These are phyloP conservation scores for Pisolithus sp. DNA, from an alignment of 768 basidiomycete species.

Conservation along the genomic window DNA sequence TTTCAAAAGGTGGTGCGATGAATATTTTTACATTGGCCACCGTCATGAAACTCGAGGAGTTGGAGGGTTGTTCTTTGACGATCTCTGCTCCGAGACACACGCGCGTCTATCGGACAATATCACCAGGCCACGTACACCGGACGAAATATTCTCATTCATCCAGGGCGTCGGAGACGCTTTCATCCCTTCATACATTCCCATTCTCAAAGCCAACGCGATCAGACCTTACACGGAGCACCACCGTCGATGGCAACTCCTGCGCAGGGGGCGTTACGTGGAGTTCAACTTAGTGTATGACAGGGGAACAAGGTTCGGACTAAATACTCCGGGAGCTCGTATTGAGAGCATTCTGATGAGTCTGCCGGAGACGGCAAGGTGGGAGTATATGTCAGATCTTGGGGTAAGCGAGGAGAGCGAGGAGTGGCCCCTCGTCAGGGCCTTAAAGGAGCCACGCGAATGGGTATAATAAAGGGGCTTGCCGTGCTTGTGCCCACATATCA, in stretches of 20 bases:
- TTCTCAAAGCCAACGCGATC: conserved; percentile 54
- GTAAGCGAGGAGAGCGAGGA: conserved; percentile 58
- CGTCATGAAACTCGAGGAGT: conserved; percentile 81
- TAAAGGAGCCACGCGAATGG: conserved; percentile 65
- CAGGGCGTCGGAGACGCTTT: conserved; percentile 72
- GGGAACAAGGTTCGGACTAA: conserved; percentile 82
- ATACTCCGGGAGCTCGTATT: conserved; percentile 78
- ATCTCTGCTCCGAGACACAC: conserved; percentile 66
- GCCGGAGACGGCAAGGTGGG: conserved; percentile 84
- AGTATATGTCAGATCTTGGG: conserved; percentile 78
- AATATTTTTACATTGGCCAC: conserved; percentile 93
- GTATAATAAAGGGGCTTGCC: conserved; percentile 13
- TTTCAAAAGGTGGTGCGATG: conserved; percentile 96
- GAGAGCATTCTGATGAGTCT: conserved; percentile 90
- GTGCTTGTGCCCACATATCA: neutral
- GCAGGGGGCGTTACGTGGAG: conserved; percentile 91
- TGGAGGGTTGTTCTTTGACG: conserved; percentile 96
- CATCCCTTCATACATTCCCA: conserved; percentile 85
- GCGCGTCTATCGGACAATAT: conserved; percentile 44
- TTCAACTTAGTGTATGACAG: conserved; percentile 87
- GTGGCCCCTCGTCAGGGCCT: conserved; percentile 51
- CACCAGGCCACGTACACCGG: conserved; percentile 49
- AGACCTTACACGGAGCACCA: conserved; percentile 57
- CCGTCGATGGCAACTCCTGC: conserved; percentile 88
- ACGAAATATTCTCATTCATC: conserved; percentile 74